Conservation (phyloP, 2,329 filamentous ascomycete genomes). For the Rhinocladiella similis region DNA sequence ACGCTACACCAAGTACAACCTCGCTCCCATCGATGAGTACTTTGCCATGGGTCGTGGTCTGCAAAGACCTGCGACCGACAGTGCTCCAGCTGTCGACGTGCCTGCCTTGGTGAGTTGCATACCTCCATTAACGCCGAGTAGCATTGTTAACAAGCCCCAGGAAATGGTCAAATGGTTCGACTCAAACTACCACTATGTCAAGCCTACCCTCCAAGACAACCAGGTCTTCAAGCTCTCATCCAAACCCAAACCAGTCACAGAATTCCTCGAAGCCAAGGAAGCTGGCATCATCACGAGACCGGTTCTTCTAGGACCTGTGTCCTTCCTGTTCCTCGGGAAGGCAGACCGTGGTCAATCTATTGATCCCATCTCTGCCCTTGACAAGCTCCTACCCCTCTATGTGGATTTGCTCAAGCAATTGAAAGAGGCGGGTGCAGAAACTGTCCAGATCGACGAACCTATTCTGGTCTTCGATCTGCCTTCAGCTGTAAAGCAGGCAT, state of each 20-base stretch:
- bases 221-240: slow-evolving; percentile 89
- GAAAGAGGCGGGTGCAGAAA: slow-evolving; percentile 93
- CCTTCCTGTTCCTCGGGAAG: slow-evolving; percentile 97
- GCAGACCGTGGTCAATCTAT: slow-evolving; percentile 93
- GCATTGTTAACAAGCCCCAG: slow-evolving; percentile 32
- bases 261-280: slow-evolving; percentile 98
- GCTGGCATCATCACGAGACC: slow-evolving; percentile 90
- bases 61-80: slow-evolving; percentile 71
- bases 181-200: slow-evolving; percentile 99
- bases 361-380: slow-evolving; percentile 88
- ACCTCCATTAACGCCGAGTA: no score
- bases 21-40: slow-evolving; percentile 91
- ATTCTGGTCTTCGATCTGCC: slow-evolving; percentile 93
- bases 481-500: slow-evolving; percentile 87
- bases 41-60: slow-evolving; percentile 99
- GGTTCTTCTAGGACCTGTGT: slow-evolving; percentile 92
- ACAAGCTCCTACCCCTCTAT: slow-evolving; percentile 92
- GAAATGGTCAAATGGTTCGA: slow-evolving; percentile 99
- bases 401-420: slow-evolving; percentile 89
- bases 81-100: slow-evolving; percentile 69
- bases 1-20: slow-evolving; percentile 87
- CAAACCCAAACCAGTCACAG: slow-evolving; percentile 87
- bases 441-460: slow-evolving; percentile 98
- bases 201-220: slow-evolving; percentile 95
- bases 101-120: slow-evolving; percentile 64